A percentile compares a stretch with the other conserved stretches of the same genome.
Conservation (phyloP, 2,329 filamentous ascomycete species). For the Ophiostoma montium region DNA sequence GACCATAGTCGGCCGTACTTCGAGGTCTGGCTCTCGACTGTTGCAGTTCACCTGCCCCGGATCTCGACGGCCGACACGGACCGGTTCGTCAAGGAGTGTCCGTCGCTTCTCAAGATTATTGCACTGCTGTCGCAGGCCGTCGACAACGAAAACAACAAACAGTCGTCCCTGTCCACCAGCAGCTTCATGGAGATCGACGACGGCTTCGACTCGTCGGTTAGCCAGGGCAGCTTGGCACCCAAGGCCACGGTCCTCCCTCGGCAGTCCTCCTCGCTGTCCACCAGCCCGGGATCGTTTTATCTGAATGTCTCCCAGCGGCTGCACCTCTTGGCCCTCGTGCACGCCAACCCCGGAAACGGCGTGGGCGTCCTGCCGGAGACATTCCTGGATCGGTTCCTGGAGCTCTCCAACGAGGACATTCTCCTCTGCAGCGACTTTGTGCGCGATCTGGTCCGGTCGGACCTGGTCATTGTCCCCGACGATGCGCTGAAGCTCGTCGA, state of each 20-base stretch:
- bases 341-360: constrained; percentile 27
- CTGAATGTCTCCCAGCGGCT: constrained; percentile 32
- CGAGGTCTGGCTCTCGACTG: constrained; percentile 30
- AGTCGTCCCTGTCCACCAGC: constrained; percentile 22
- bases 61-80: constrained; percentile 25
- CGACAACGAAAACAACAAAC: constrained; percentile 20
- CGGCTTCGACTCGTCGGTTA: constrained; percentile 47
- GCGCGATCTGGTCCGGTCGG: constrained; percentile 37
- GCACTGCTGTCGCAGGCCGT: constrained; percentile 24
- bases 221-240: constrained; percentile 26
- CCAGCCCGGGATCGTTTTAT: constrained; percentile 33
- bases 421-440: constrained; percentile 36
- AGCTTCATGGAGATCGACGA: constrained; percentile 56
- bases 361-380: constrained; percentile 34
- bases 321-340: constrained; percentile 28
- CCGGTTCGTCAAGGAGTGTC: constrained; percentile 24
- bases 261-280: constrained; percentile 26
- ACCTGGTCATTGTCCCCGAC: constrained; percentile 34
- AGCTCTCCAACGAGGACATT: constrained; percentile 37
- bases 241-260: constrained; percentile 31
- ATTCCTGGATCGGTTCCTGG: constrained; percentile 36
- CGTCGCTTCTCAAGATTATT: constrained; percentile 30
- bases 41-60: constrained; percentile 33
- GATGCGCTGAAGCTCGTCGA: constrained; percentile 34
- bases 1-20: constrained; percentile 32